Base-by-base conservation (phyloP, 805 yeast species). In the Debaryomyces castellii region DNA sequence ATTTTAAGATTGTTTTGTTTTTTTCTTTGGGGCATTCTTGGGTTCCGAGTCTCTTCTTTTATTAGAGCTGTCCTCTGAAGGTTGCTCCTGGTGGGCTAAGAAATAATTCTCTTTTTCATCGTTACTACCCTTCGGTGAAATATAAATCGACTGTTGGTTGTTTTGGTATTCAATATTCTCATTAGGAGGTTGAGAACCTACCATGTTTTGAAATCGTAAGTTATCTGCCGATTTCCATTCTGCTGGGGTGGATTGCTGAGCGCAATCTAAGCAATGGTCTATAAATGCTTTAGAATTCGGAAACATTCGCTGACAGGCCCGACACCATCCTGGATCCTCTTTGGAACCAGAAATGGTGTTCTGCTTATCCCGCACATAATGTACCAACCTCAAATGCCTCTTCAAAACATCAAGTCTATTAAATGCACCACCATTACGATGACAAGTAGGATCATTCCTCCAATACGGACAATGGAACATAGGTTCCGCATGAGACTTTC, bases 391-490 rank as follows among this genome's bases (percentile, higher is more conserved):
- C 45, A 87, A 66, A 62, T 87, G 94, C 38, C 94, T 73, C 52
- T 86, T 86, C 51, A 86, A 67, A 24, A 87, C 91, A 57, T 87
- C 94, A 48, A 85, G 64, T 38, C 94, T 71, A 54, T 81, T 82
- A 64, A 87, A 87, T 0, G 88, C 78, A 12, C 92, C 91, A 17
- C 86, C 88, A 51, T 84, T 85, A 45, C 86, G 73, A 61, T 86
- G 94, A 59, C 91, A 86, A 5, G 86, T 78, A 3, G 84, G 81
- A 52, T 82, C 87, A 21, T 74, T 69, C 44, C 73, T 73, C 87
- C 87, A 85, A 64, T 74, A 86, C 2, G 92, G 92, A 58, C 92
- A 86, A 51, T 79, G 83, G 55, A 81, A 81, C 47, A 74, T 74
- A 2, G 91, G 91, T 41, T 78, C 74, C 36, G 75, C 73, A 57